Conservation (phyloP, 176 grass and related monocot species). For the Rhynchospora tenuis region DNA sequence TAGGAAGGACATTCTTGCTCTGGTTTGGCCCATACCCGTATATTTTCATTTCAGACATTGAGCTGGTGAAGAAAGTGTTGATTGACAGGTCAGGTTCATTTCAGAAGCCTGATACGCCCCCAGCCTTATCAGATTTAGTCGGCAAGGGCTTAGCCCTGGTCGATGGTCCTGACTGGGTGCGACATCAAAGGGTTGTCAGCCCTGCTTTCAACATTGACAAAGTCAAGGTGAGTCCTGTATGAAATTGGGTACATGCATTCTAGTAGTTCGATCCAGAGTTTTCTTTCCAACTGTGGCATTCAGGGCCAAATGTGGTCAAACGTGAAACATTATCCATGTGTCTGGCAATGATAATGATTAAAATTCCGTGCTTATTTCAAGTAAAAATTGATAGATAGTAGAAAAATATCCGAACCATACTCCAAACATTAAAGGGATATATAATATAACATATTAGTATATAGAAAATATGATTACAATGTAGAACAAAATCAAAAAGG, state of each 20-base stretch:
- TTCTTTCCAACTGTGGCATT: background rate
- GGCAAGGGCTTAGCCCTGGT: slow-evolving; percentile 40
- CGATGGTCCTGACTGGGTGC: slow-evolving; percentile 51
- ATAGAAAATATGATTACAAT: too few species aligned
- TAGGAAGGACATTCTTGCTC: slow-evolving; percentile 40
- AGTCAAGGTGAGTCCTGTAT: slow-evolving; percentile 37
- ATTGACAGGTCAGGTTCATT: slow-evolving; percentile 29
- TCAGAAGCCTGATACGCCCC: slow-evolving; percentile 18
- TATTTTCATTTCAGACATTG: slow-evolving; percentile 35
- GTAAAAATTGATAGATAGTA: too few species aligned
- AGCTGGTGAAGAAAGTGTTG: slow-evolving; percentile 32
- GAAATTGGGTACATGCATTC: too few species aligned
- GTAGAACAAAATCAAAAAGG: too few species aligned
- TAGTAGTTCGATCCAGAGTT: too few species aligned
- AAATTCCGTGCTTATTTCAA: too few species aligned
- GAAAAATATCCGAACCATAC: too few species aligned
- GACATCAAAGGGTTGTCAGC: slow-evolving; percentile 47
- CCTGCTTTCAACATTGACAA: slow-evolving; percentile 56
- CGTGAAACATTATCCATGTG: too few species aligned
- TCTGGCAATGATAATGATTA: too few species aligned
- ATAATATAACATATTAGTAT: too few species aligned
- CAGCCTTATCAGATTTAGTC: slow-evolving; percentile 20
- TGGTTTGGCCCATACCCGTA: slow-evolving; percentile 35
- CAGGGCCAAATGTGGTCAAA: too few species aligned
- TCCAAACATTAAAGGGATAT: too few species aligned